A percentile compares a stretch with the other conserved stretches of the same genome.
phyloP scores from a whole-genome alignment of 345 rosid genomes.

The Rhodomyrtus tomentosa region DNA sequence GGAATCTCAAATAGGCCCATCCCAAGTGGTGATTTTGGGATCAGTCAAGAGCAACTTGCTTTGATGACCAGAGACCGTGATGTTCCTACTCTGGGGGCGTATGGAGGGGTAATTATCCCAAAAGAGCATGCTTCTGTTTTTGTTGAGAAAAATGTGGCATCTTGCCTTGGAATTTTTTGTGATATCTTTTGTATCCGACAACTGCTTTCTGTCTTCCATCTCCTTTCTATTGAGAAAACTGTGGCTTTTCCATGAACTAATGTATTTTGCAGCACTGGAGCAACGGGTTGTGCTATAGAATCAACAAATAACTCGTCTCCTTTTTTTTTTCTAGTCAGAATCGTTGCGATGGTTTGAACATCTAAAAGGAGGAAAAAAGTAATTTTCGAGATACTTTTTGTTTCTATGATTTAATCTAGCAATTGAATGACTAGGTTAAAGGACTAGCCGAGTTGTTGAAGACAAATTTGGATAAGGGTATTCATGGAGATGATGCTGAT shows the following conservation, averaged over 20 bases:
- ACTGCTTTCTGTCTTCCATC: not conserved
- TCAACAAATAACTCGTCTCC: slow-evolving; percentile 2
- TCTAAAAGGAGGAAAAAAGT: not conserved
- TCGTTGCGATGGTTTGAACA: not conserved
- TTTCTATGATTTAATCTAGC: not conserved
- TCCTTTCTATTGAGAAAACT: not conserved
- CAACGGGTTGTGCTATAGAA: not conserved
- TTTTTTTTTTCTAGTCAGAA: not conserved
- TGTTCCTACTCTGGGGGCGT: slow-evolving; percentile 37
- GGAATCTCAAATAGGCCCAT: slow-evolving; percentile 23
- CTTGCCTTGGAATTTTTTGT: not conserved
- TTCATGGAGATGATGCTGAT: slow-evolving; percentile 62
- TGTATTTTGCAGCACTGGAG: not conserved
- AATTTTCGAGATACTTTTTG: not conserved
- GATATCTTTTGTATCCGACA: not conserved
- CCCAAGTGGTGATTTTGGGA: slow-evolving; percentile 43
- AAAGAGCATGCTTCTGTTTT: not conserved
- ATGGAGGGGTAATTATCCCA: slow-evolving; percentile 63
- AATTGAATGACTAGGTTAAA: slow-evolving; percentile 35
- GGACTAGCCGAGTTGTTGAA: slow-evolving; percentile 54
- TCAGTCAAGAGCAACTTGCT: slow-evolving; percentile 65
- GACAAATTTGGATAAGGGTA: slow-evolving; percentile 71
- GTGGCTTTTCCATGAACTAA: not conserved
- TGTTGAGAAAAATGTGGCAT: not conserved
- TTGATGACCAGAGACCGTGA: slow-evolving; percentile 69